phyloP scores from a whole-genome alignment of 192 early-diverging fungal species.

The Backusella psychrophila region DNA sequence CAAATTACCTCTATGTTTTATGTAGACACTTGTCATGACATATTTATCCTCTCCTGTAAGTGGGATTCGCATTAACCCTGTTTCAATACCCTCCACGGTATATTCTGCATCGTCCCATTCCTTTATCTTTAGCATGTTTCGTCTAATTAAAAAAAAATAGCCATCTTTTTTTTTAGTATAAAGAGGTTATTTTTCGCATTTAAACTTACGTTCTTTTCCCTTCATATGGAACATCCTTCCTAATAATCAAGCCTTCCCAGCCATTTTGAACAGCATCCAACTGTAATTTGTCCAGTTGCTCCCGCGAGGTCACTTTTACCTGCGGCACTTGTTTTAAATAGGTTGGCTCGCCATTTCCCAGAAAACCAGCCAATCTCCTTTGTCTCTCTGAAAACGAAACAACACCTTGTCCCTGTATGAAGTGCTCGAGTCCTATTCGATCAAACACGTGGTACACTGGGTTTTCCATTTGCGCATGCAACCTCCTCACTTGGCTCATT shows the following conservation, averaged over 20 bases:
- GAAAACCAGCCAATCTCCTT: slow-evolving; percentile 8
- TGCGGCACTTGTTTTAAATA: slow-evolving; percentile 24
- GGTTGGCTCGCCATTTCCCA: neutral
- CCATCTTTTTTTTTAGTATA: no score
- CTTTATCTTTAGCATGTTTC: slow-evolving; percentile 51
- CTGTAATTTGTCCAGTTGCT: slow-evolving; percentile 35
- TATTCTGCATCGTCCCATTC: slow-evolving; percentile 55
- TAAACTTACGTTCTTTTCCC: slow-evolving; percentile 47
- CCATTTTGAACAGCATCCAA: slow-evolving; percentile 24
- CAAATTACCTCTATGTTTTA: slow-evolving; percentile 40
- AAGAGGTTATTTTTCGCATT: neutral
- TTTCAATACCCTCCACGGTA: slow-evolving; percentile 38
- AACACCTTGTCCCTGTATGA: slow-evolving; percentile 23
- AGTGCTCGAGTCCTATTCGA: slow-evolving; percentile 34
- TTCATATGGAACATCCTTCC: slow-evolving; percentile 48
- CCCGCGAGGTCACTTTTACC: slow-evolving; percentile 24
- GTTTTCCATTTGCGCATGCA: slow-evolving; percentile 15
- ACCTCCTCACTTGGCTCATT: slow-evolving; percentile 20
- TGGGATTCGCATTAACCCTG: slow-evolving; percentile 43
- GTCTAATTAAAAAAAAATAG: no score
- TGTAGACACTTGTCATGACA: slow-evolving; percentile 41
- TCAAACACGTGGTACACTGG: slow-evolving; percentile 52
- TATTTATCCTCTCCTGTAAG: slow-evolving; percentile 32
- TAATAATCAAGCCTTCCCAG: slow-evolving; percentile 57
- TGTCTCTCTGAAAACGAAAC: slow-evolving; percentile 33